phyloP scores from a whole-genome alignment of 331 rosid species.

The Quercus phellos region DNA sequence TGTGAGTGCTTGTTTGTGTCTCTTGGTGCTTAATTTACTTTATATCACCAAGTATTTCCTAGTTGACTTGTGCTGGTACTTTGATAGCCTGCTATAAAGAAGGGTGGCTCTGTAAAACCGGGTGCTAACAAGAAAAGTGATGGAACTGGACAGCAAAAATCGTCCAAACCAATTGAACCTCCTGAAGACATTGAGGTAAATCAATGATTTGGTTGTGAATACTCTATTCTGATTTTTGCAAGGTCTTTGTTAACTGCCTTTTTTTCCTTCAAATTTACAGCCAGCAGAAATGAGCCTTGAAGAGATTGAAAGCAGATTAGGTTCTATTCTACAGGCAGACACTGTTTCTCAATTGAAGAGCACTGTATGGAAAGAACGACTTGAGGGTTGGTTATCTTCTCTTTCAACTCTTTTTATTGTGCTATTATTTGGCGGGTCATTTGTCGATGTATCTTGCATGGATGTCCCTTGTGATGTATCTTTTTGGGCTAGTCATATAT shows the following conservation, averaged over 20 bases:
- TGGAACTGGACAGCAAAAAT: constrained; percentile 54
- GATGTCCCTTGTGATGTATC: not conserved
- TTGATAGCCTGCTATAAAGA: constrained; percentile 59
- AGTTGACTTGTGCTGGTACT: constrained; percentile 15
- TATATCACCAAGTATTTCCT: constrained; percentile 9
- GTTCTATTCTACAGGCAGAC: constrained; percentile 73
- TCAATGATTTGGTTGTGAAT: not conserved
- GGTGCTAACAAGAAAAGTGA: constrained; percentile 68
- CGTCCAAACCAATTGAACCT: constrained; percentile 53
- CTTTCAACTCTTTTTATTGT: not conserved
- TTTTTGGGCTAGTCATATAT: not conserved
- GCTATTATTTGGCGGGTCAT: not conserved
- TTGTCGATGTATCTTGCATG: not conserved
- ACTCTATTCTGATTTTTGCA: not conserved
- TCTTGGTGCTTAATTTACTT: constrained; percentile 6
- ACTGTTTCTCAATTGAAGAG: constrained; percentile 75
- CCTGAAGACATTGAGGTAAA: constrained; percentile 94
- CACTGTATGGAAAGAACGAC: constrained; percentile 90
- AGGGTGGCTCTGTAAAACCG: constrained; percentile 53
- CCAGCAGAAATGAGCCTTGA: constrained; percentile 94
- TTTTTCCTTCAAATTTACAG: constrained; percentile 34
- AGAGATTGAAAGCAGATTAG: constrained; percentile 87
- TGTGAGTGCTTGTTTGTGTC: constrained; percentile 38
- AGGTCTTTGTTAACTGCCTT: not conserved
- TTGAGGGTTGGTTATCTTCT: constrained; percentile 62